Percentiles rank a stretch among this genome's conserved stretches.
Conservation (phyloP, 129 eudicot species). For the Lonicera japonica region DNA sequence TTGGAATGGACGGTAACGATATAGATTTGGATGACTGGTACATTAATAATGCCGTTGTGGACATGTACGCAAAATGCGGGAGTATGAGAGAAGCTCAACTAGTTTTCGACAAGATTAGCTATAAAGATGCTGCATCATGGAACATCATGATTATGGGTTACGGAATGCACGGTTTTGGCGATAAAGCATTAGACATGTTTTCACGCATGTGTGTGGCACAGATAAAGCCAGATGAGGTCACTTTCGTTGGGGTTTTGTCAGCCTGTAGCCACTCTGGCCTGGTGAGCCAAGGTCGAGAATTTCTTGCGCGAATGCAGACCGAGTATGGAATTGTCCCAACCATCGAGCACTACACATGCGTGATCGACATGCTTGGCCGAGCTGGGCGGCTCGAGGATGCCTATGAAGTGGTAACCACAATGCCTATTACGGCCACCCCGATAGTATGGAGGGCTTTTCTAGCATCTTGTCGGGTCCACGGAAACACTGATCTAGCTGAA, state of each 20-base stretch:
- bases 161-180: conserved; percentile 74
- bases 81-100: conserved; percentile 51
- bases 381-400: conserved; percentile 78
- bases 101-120: conserved; percentile 46
- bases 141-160: conserved; percentile 85
- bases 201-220: conserved; percentile 32
- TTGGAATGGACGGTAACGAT: conserved; percentile 22
- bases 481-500: conserved; percentile 56
- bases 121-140: conserved; percentile 75
- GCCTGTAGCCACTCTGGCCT: conserved; percentile 75
- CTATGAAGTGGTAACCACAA: conserved; percentile 40
- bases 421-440: conserved; percentile 55
- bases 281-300: conserved; percentile 41
- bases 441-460: conserved; percentile 77
- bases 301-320: conserved; percentile 49
- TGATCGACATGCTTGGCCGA: conserved; percentile 84
- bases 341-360: conserved; percentile 66
- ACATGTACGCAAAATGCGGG: conserved; percentile 87
- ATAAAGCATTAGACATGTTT: conserved; percentile 52
- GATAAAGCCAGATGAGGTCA: conserved; percentile 53
- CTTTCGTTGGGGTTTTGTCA: conserved; percentile 71
- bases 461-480: conserved; percentile 68
- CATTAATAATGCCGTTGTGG: conserved; percentile 59
- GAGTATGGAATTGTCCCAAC: conserved; percentile 43
- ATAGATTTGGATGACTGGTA: conserved; percentile 16